Conservation (phyloP, 768 basidiomycete genomes). For the Phaffia australis region DNA sequence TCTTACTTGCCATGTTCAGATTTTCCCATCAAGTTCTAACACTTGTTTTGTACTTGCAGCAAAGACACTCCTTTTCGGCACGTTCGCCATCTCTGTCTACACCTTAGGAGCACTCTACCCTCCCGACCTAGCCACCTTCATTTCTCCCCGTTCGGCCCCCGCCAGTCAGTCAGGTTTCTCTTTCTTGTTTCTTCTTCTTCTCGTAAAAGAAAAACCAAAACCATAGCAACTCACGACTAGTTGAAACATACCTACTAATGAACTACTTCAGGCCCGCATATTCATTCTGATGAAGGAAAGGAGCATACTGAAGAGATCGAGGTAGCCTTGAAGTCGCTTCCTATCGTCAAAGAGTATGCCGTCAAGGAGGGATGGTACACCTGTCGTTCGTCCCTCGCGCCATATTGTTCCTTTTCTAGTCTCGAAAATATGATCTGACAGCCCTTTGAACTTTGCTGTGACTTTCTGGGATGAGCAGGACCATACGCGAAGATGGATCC, state of each 20-base stretch:
- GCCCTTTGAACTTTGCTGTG: neutral
- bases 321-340: conserved; percentile 53
- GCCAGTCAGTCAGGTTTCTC: conserved; percentile 39
- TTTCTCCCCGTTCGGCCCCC: conserved; percentile 68
- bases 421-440: neutral
- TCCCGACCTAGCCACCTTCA: conserved; percentile 52
- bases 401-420: neutral
- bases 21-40: no score
- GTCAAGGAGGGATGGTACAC: conserved; percentile 37
- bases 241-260: no score
- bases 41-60: no score
- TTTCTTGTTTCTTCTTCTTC: no score
- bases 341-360: conserved; percentile 49
- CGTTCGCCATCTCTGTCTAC: conserved; percentile 35
- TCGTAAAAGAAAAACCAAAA: no score
- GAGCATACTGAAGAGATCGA: conserved; percentile 57
- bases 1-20: no score
- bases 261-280: conserved; percentile 41
- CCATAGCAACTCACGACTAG: no score
- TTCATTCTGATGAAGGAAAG: conserved; percentile 50
- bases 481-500: conserved; percentile 21
- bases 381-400: conserved; percentile 32
- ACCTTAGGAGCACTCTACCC: conserved; percentile 58
- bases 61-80: no score
- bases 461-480: neutral